Base-by-base conservation (phyloP, 2,329 filamentous ascomycete genomes). In the Aureobasidium uvarum region DNA sequence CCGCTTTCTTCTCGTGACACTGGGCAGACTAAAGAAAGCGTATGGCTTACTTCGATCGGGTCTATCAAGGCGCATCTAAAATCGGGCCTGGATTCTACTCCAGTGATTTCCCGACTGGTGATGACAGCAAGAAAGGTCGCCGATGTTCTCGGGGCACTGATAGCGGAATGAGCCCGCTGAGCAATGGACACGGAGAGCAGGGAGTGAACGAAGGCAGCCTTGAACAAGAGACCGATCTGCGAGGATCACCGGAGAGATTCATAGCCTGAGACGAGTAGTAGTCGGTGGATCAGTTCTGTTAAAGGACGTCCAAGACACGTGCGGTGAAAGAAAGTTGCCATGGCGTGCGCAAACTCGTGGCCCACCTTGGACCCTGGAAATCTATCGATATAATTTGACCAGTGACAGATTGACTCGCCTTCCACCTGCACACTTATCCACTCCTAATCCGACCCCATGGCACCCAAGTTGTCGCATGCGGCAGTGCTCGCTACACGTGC, bases 401-500 rank as follows among this genome's bases (percentile, higher is more conserved):
- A 62, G 13, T 62, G 23, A 59, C 16, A 51, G 5, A 51, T n/a
- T n/a, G 16, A 10, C 48, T 41, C 36, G 23, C n/a, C 56, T 16
- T 56, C n/a, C 43, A 23, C 43, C 56, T 38, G 28, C 38, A 56
- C 36, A 48, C 31, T 36, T 10, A 16, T 8, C 16, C n/a, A 46
- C n/a, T 38, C 43, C 25, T 10, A 33, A 45, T 46, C 39, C 18
- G 13, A 3, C 43, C 28, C 39, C 43, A 62, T 62, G 58, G 28
- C 58, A 36, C 58, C 43, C 8, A 62, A 18, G 28, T 39, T 39
- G 5, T 51, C 58, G 39, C 45, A 62, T 38, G 45, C 58, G n/a
- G 45, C 45, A 16, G 25, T 58, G 56, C 43, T 60, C 56, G 43
- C 43, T 60, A 46, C 41, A 43, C 20, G 28, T 48, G 43, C 56